Evolutionary conservation across 106 monocot species (phyloP), one percentile per base, ranked within the genome.

Genomic region (Platanthera zijinensis): DNA sequence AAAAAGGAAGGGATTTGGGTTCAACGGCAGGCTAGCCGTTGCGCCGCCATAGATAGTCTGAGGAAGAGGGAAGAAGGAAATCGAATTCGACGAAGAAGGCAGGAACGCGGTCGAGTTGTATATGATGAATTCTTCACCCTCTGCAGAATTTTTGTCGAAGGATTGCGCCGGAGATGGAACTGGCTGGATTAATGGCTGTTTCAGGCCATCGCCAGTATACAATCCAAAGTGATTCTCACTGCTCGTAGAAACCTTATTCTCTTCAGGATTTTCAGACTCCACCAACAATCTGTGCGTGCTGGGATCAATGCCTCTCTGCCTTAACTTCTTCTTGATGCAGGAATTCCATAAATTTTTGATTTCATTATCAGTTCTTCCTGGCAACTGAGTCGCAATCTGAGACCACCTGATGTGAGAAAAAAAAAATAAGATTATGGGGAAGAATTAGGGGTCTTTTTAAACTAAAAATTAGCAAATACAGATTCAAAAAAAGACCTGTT

Each of bases 321-420:
- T 76, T 54, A 86, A 80, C 63, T 83, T 82, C 77, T 86, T 86
- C 82, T 86, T 86, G 62, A 86, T 82, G 79, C 80, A 79, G n/a
- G 86, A 85, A 22, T 85, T 85, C 85, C 85, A 85, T 7, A 82
- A 49, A 56, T 85, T 85, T 76, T 85, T 85, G 63, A 85, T 85
- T 76, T 85, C 85, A 69, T 85, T 85, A 76, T 85, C 85, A 8
- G 85, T 85, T 72, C 85, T 85, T 13, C 85, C 85, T 0, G 85
- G 85, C 47, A 85, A 32, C 62, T 83, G 82, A 8, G 85, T 78
- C 3, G 85, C 85, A 71, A 85, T 85, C 69, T 85, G 85, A 69
- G 85, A 81, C 85, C 85, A 85, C 15, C 85, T 85, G 74, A 49
- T 32, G 11, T 15, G 5, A 61, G n/a, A 53, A 0, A n/a, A 25